Conservation (phyloP, 805 yeast species). For the Metschnikowia anglica region DNA sequence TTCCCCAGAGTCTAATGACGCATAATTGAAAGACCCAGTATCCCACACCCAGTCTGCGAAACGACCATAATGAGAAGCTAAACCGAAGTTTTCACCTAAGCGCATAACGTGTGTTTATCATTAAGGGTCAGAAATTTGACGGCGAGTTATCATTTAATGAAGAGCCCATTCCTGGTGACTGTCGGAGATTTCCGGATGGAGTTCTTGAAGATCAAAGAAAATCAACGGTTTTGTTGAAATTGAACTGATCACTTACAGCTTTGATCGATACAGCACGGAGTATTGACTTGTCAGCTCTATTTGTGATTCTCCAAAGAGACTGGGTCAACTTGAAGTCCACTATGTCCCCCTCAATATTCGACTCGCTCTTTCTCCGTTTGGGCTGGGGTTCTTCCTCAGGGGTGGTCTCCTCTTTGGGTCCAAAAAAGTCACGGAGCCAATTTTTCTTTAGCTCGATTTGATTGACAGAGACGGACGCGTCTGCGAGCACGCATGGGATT, state of each 20-base stretch:
- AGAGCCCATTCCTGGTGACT: background rate
- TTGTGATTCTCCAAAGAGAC: slow-evolving; percentile 43
- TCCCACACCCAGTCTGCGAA: too few relatives aligned
- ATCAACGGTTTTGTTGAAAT: slow-evolving; percentile 18
- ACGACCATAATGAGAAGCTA: too few relatives aligned
- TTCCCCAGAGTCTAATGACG: too few relatives aligned
- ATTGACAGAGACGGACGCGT: slow-evolving; percentile 33
- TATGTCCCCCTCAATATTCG: slow-evolving; percentile 30
- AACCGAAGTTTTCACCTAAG: too few relatives aligned
- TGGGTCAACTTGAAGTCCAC: slow-evolving; percentile 43
- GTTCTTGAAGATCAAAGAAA: slow-evolving; percentile 16
- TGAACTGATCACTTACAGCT: slow-evolving; percentile 29
- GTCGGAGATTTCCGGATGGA: background rate
- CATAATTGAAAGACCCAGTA: too few relatives aligned
- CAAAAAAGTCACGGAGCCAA: slow-evolving; percentile 36
- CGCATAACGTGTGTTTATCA: too few relatives aligned
- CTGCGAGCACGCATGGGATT: slow-evolving; percentile 27
- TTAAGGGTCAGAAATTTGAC: too few relatives aligned
- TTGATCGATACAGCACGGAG: slow-evolving; percentile 33
- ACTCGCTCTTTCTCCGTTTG: slow-evolving; percentile 11
- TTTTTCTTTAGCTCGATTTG: slow-evolving; percentile 33
- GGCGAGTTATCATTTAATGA: too few relatives aligned
- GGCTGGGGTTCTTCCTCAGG: slow-evolving; percentile 7
- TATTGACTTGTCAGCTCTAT: slow-evolving; percentile 25
- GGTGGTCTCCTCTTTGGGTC: slow-evolving; percentile 3